Base-by-base conservation (phyloP, 306 rosid genomes). In the Sicyos baderoa region DNA sequence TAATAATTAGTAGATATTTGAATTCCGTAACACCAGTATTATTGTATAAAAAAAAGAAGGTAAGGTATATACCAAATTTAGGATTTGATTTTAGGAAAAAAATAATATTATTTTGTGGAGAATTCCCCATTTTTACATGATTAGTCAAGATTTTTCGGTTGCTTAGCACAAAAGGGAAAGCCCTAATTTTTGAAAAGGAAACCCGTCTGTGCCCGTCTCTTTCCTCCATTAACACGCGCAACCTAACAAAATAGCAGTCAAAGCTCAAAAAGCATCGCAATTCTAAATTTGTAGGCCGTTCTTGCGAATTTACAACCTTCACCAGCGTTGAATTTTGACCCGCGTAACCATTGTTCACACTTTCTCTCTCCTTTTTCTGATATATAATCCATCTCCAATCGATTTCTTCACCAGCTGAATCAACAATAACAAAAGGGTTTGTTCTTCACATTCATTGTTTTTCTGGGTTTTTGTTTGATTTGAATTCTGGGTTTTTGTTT, bases 251-350 rank as follows among this genome's bases (percentile, higher is more conserved):
- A 6, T 6, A 59, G 2, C 65, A 29, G 65, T 59, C 65, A 59
- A 59, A 59, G 44, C 44, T 59, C 45, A 29, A 29, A 59, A 59
- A 29, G 65, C 21, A 59, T 8, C 42, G 13, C 64, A 58, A 58
- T 27, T 58, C 64, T 58, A 58, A 58, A 25, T 58, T 27, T 27
- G 64, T 18, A 58, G 64, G 45, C 6, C 29, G 32, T 21, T 54
- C 6, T 13, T 29, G 32, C 32, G 21, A 29, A 27, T 58, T 29
- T 59, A 19, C 18, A 27, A 14, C 29, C 29, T 59, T 59, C 47
- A 4, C 7, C 45, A 7, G 65, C 65, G 62, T 23, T 56, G 62
- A 56, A 56, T 25, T 59, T 59, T 59, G 65, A 59, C 65, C 65
- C 47, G 65, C 47, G 65, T 29, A 59, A 16, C 65, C 3, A 29